These are phyloP conservation scores for Suillus subalutaceus DNA, from an alignment of 768 basidiomycete species.

Conservation along the genomic window DNA sequence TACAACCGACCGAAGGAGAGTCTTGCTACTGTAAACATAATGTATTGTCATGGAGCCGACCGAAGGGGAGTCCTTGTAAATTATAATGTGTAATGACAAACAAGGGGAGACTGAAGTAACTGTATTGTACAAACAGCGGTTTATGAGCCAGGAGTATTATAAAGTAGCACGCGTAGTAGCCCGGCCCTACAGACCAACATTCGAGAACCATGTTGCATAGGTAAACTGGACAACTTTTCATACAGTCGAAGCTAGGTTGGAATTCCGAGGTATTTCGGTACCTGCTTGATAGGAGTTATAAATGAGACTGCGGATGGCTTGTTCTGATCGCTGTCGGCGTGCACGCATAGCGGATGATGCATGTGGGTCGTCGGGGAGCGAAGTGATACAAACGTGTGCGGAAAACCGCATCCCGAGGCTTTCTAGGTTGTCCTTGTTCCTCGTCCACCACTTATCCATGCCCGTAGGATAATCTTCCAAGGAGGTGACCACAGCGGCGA, in stretches of 20 bases:
- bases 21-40: too few relatives aligned
- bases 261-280: neutral
- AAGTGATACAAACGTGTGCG: slow-evolving; percentile 37
- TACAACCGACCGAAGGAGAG: too few relatives aligned
- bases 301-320: neutral
- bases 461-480: slow-evolving; percentile 36
- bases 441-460: slow-evolving; percentile 41
- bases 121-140: neutral
- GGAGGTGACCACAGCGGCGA: slow-evolving; percentile 42
- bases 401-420: slow-evolving; percentile 28
- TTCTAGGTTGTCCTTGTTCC: slow-evolving; percentile 25
- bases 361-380: slow-evolving; percentile 26
- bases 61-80: too few relatives aligned
- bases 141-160: neutral
- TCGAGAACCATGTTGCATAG: neutral
- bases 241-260: neutral
- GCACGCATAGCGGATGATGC: neutral
- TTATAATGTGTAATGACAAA: neutral
- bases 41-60: too few relatives aligned
- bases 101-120: neutral
- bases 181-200: neutral
- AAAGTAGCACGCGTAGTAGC: neutral
- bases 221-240: neutral
- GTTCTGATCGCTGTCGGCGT: neutral
- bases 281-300: neutral